Base-by-base conservation (phyloP, 2,329 filamentous ascomycete genomes). In the Arthroderma sp. region DNA sequence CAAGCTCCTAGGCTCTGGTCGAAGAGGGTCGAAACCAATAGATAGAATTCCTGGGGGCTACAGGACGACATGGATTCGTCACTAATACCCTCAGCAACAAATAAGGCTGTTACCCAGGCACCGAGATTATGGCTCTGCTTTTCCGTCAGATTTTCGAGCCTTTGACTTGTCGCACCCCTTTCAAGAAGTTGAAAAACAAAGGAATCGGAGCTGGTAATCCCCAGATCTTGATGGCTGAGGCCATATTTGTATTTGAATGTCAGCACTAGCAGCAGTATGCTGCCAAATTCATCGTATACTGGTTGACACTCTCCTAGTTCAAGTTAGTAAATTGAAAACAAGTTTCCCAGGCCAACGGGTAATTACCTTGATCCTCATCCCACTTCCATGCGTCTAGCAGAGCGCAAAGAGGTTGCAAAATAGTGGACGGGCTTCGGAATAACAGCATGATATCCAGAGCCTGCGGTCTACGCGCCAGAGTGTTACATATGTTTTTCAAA, bases 11-110 rank as follows among this genome's bases (percentile, higher is more conserved):
- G 62, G 38, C 73, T 80, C 55, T 81, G 77, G 46, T 71, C 70
- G 49, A 80, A 78, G 1, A 82, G 61, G 0, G 75, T 80, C 5
- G 77, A 70, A 1, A 80, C 75, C 11, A 81, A 68, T 27, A 75
- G 58, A 53, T 80, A 80, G 50, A 81, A 81, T 36, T 79, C 74
- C 43, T 79, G 76, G 1, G 78, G 78, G 36, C 73, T 76, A 57
- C 78, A 81, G 8, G 73, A 70, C 22, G 75, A 74, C 67, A 80
- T 78, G 2, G 78, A 71, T 47, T 82, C 78, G 51, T 82, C 77
- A 44, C 70, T 75, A 36, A 81, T 76, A 1, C 74, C 74, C 56
- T 80, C 76, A 2, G 75, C 74, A 34, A 78, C 72, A 50, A 77
- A 81, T 2, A 82, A 62, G 3, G 74, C 76, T 38, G 70, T 71